Evolutionary conservation across 176 grass and related monocot genomes (phyloP).

Genomic region (Aegilops umbellulata): DNA sequence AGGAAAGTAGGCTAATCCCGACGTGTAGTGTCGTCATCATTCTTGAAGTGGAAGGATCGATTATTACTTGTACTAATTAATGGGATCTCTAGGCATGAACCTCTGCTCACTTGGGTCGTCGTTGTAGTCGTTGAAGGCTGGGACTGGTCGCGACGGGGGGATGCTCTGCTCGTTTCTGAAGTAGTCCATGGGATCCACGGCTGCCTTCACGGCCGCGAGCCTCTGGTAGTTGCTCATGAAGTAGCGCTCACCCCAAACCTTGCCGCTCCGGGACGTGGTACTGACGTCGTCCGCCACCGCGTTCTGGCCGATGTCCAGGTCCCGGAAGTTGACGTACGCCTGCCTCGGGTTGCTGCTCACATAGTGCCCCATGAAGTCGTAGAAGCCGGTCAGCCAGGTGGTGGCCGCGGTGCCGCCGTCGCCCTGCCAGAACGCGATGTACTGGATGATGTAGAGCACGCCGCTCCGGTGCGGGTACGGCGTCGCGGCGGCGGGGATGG

Average conservation of each 20-base stretch:
- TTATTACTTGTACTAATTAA: not conserved
- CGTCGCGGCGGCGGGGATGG: not conserved
- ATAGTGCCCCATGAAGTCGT: not conserved
- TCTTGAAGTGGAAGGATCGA: not conserved
- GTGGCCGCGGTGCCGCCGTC: not conserved
- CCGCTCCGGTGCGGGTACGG: not conserved
- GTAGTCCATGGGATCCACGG: constrained; percentile 28
- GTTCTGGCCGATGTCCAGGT: constrained; percentile 43
- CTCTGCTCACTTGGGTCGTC: not conserved
- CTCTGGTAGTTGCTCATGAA: constrained; percentile 33
- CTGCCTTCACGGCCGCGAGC: constrained; percentile 30
- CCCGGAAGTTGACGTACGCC: not conserved
- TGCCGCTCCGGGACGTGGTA: not conserved
- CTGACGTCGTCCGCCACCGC: not conserved
- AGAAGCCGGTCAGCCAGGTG: constrained; percentile 20
- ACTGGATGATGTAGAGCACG: constrained; percentile 25
- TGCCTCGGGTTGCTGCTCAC: not conserved
- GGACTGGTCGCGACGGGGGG: constrained; percentile 13
- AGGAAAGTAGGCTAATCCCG: not conserved
- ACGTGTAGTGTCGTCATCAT: not conserved
- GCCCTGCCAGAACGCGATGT: not conserved
- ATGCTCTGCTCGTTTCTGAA: constrained; percentile 30
- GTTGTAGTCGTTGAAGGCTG: not conserved
- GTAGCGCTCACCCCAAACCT: constrained; percentile 21
- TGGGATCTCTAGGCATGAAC: not conserved